A percentile compares a stretch with the other conserved stretches of the same genome.
Evolutionary conservation across 345 rosid species (phyloP).

Genomic region (Reutealis trisperma): DNA sequence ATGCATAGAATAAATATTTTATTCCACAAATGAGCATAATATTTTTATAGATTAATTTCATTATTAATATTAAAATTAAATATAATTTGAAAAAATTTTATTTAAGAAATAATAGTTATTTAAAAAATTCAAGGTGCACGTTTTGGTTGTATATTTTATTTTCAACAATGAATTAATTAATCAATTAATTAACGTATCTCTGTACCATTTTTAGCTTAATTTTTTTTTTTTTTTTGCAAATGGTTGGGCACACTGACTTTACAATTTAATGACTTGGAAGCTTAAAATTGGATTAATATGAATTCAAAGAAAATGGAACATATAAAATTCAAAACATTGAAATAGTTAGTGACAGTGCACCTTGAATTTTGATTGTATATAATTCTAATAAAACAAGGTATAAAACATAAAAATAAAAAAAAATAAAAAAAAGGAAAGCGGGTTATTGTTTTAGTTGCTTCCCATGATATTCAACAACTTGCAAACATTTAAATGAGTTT

Average conservation of each 20-base stretch:
- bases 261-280: not conserved
- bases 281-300: not conserved
- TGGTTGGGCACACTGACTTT: no score
- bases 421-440: not conserved
- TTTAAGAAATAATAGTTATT: no score
- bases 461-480: conserved; percentile 1
- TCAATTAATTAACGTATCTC: no score
- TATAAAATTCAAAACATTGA: not conserved
- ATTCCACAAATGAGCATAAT: no score
- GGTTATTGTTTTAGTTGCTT: conserved; percentile 11
- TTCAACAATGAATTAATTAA: not conserved
- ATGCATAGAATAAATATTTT: no score
- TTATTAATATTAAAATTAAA: no score
- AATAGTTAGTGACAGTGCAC: not conserved
- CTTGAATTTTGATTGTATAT: not conserved
- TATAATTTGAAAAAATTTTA: no score
- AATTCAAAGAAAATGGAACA: not conserved
- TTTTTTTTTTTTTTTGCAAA: no score
- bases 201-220: no score
- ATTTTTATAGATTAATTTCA: no score
- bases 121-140: no score
- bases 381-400: conserved; percentile 7
- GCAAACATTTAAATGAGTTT: not conserved
- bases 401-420: not conserved
- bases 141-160: not conserved